A percentile compares a stretch with the other conserved stretches of the same genome.
phyloP scores from a whole-genome alignment of 1,284 basidiomycete genomes.

The Cutaneotrichosporon cutaneum region DNA sequence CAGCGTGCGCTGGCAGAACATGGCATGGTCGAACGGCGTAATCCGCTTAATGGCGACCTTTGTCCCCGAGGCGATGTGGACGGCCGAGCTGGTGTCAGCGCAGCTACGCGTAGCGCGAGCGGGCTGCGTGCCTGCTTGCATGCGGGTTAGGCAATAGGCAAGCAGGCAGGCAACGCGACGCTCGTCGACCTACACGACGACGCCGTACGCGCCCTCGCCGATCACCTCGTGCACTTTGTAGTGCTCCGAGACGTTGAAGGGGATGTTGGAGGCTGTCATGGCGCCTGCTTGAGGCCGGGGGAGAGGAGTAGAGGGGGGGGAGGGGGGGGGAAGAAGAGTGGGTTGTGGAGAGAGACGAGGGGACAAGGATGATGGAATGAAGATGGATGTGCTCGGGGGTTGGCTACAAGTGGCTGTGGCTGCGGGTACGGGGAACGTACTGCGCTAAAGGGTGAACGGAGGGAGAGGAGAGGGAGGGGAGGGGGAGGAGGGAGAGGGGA shows the following conservation, averaged over 20 bases:
- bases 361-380: not conserved
- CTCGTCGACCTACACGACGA: slow-evolving; percentile 64
- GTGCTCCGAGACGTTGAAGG: slow-evolving; percentile 56
- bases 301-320: not conserved
- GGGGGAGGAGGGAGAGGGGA: too few relatives aligned
- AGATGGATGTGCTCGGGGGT: not conserved
- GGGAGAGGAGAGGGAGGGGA: too few relatives aligned
- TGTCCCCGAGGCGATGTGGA: slow-evolving; percentile 74
- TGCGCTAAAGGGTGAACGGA: too few relatives aligned
- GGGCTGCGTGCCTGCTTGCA: too few relatives aligned
- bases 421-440: not conserved
- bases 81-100: slow-evolving; percentile 61
- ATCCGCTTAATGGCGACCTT: slow-evolving; percentile 90
- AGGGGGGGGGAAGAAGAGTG: not conserved
- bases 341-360: not conserved
- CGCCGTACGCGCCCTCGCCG: slow-evolving; percentile 74
- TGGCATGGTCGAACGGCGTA: slow-evolving; percentile 86
- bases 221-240: slow-evolving; percentile 89
- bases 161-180: too few relatives aligned
- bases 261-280: slow-evolving; percentile 30
- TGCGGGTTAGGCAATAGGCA: not conserved
- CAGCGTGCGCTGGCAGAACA: slow-evolving; percentile 84
- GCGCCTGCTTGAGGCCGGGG: not conserved
- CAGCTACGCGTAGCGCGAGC: too few relatives aligned
- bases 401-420: too few relatives aligned